Evolutionary conservation across 306 rosid genomes (phyloP), one percentile per base, ranked within the genome.

Genomic region (Chamaecrista fasciculata): DNA sequence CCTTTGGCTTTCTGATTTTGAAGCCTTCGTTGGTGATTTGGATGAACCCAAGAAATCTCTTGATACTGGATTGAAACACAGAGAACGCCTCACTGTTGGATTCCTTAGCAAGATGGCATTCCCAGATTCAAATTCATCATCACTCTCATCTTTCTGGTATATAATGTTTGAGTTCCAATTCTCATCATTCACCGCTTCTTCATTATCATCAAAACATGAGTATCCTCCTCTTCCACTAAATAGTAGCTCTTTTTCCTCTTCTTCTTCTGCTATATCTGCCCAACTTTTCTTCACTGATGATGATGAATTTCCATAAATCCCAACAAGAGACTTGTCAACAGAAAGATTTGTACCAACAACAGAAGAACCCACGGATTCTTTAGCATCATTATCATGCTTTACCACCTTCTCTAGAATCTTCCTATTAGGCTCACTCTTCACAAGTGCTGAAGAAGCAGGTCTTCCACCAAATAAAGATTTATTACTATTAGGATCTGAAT

Each of bases 211-310:
- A 56, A 68, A 61, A 50, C 52, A 21, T 57, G 52, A 15, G 49
- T 43, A 62, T 53, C 52, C 42, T 70, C 70, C 80, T 53, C 52
- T 40, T 70, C 70, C 80, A 11, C 63, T 26, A 26, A 67, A 65
- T 31, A 82, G 29, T 31, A 82, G 29, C 4, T 58, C 72, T 6
- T 71, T 19, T 28, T 80, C 88, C 70, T 87, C 95, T 51, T 89
- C 98, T 82, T 93, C 99, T 83, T 94, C 97, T 11, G 64, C 96
- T 78, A 91, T 79, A 61, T 94, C 99, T 59, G 99, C 99, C 99
- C 99, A 94, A 42, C 99, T 91, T 75, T 88, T 94, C 89, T 85
- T 85, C 66, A 26, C 51, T 4, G 49, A 23, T 18, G 71, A 50
- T 39, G 63, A 33, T 33, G 36, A 1, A 33, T 33, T 33, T 33